phyloP scores from a whole-genome alignment of 2,329 filamentous ascomycete species.

The Pseudocercospora cruenta region DNA sequence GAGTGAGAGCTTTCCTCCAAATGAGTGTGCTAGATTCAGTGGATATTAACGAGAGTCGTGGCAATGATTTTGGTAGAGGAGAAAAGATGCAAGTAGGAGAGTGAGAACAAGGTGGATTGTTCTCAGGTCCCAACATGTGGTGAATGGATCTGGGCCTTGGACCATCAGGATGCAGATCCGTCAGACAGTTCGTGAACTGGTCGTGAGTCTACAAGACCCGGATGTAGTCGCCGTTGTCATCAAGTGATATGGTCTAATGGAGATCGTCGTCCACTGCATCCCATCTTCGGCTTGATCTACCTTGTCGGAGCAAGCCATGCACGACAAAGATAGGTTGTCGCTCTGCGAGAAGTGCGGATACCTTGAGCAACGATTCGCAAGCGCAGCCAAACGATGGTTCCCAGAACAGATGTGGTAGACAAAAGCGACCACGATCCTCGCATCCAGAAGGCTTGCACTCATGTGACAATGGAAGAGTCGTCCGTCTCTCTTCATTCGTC shows the following conservation, averaged over 20 bases:
- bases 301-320: neutral
- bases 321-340: neutral
- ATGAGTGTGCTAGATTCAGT: neutral
- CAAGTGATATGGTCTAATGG: neutral
- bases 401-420: neutral
- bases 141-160: neutral
- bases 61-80: neutral
- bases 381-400: neutral
- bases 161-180: neutral
- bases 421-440: neutral
- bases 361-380: neutral
- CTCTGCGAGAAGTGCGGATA: neutral
- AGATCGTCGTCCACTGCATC: neutral
- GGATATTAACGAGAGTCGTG: neutral
- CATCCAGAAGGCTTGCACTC: neutral
- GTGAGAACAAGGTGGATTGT: neutral
- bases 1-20: neutral
- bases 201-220: neutral
- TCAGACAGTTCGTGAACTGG: neutral
- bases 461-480: neutral
- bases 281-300: neutral
- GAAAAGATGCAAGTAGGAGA: neutral
- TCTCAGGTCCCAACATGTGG: neutral
- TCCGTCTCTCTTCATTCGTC: neutral
- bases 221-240: slow-evolving; percentile 2